A percentile compares a stretch with the other conserved stretches of the same genome.
Conservation (phyloP, 768 basidiomycete species). For the Suillus tomentosus region DNA sequence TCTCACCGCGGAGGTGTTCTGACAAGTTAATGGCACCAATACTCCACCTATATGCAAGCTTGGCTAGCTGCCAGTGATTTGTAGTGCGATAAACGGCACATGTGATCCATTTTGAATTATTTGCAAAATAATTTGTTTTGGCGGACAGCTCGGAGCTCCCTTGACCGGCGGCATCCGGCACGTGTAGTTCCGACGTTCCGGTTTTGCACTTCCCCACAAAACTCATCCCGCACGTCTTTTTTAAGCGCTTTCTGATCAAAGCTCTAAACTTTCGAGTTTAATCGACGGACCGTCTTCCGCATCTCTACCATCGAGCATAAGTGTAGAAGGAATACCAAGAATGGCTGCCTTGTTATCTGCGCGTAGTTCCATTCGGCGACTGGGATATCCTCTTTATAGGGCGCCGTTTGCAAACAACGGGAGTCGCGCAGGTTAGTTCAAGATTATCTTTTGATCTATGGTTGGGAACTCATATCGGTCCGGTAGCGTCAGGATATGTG, state of each 20-base stretch:
- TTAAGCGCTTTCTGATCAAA: not conserved
- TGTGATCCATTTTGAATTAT: too few species aligned
- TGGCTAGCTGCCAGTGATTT: too few species aligned
- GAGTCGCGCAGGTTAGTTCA: not conserved
- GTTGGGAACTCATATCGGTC: not conserved
- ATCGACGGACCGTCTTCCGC: not conserved
- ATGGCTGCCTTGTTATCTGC: not conserved
- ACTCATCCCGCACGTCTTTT: not conserved
- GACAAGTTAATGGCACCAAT: too few species aligned
- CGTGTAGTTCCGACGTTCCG: not conserved
- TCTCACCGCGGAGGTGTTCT: too few species aligned
- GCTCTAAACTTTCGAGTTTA: not conserved
- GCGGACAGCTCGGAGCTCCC: too few species aligned
- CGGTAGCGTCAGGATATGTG: conserved; percentile 21
- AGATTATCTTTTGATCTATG: not conserved
- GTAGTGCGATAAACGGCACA: too few species aligned
- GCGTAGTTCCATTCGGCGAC: not conserved
- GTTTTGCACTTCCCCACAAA: not conserved
- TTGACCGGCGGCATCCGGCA: not conserved
- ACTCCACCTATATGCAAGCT: too few species aligned
- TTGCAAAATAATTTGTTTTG: too few species aligned
- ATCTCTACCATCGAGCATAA: not conserved
- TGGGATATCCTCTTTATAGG: not conserved
- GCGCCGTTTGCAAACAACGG: not conserved
- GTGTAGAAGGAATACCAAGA: not conserved